A percentile compares a stretch with the other conserved stretches of the same genome.
These are phyloP conservation scores for Cruciata laevipes DNA, from an alignment of 257 asterid species.

Conservation along the genomic window DNA sequence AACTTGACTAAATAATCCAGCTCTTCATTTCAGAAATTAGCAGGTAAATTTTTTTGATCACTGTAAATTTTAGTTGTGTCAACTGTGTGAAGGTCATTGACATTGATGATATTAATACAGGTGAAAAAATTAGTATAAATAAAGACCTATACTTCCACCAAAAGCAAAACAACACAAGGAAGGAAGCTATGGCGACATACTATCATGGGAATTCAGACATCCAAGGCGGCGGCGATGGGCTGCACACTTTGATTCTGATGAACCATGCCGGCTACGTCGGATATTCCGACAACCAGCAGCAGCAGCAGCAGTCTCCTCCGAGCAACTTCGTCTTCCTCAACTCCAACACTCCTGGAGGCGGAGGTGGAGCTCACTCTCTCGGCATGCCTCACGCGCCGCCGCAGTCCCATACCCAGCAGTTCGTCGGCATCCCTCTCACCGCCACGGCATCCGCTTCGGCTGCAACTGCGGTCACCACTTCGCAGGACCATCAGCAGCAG, in stretches of 20 bases:
- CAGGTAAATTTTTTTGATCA: background rate
- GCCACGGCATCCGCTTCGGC: constrained; percentile 13
- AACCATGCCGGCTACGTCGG: constrained; percentile 82
- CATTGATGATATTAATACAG: background rate
- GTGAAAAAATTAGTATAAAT: background rate
- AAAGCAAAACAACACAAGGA: background rate
- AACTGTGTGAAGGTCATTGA: background rate
- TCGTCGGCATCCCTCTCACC: constrained; percentile 63
- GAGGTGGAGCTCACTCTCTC: constrained; percentile 12
- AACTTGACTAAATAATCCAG: constrained; percentile 4
- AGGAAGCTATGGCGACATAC: constrained; percentile 64
- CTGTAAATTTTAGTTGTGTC: background rate
- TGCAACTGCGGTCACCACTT: constrained; percentile 18
- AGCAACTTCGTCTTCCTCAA: constrained; percentile 62
- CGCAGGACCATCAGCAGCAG: constrained; percentile 21
- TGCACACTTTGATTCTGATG: constrained; percentile 88
- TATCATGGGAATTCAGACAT: constrained; percentile 80
- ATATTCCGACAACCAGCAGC: constrained; percentile 55
- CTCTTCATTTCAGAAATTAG: constrained; percentile 10
- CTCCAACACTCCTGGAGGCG: constrained; percentile 32
- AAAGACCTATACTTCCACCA: background rate
- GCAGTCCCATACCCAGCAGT: constrained; percentile 43
- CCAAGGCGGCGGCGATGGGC: constrained; percentile 63
- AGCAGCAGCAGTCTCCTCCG: constrained; percentile 21
- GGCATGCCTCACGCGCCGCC: constrained; percentile 59